Conservation (phyloP, 768 basidiomycete genomes). For the Mycena filopes region DNA sequence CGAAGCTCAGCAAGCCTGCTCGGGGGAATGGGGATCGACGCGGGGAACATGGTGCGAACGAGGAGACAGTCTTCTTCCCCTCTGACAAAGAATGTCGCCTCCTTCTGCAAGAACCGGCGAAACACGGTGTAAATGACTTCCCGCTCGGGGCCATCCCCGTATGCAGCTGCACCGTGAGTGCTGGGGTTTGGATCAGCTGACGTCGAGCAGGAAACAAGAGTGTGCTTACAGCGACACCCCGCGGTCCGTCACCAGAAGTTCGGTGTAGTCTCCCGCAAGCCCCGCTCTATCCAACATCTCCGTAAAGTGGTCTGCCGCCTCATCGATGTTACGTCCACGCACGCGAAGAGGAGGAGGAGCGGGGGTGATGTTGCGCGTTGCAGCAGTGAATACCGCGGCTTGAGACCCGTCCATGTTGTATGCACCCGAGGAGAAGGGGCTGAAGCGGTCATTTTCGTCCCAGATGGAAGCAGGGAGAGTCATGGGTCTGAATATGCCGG, state of each 20-base stretch:
- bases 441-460: background rate
- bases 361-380: background rate
- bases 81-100: background rate
- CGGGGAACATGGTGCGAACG: background rate
- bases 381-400: background rate
- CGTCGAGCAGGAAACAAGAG: background rate
- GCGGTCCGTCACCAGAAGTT: background rate
- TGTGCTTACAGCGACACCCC: conserved; percentile 5
- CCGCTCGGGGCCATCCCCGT: conserved; percentile 2
- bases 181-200: no score
- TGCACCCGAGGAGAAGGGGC: background rate
- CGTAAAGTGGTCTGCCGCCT: background rate
- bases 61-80: background rate
- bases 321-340: background rate
- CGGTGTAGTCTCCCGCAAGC: background rate
- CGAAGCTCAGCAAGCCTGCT: background rate
- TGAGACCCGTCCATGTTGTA: no score
- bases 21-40: background rate
- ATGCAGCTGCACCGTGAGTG: no score
- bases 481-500: no score
- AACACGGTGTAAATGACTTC: background rate
- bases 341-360: background rate
- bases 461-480: background rate
- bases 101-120: background rate
- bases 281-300: background rate